Evolutionary conservation across 768 basidiomycete species (phyloP).

Genomic region (Imleria badia): DNA sequence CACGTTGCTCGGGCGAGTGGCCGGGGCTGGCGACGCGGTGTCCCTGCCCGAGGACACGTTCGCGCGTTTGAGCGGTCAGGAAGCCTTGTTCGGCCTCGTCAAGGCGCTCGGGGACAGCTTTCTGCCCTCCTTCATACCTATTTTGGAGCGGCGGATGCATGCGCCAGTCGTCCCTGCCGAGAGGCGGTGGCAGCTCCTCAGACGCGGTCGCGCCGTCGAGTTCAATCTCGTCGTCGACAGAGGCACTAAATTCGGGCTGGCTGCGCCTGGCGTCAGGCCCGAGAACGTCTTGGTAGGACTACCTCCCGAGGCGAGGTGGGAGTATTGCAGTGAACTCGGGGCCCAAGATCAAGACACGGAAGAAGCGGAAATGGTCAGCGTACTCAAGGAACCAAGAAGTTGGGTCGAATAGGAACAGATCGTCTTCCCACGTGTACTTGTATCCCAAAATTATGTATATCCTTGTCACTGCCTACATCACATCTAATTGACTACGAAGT

Average conservation of each 20-base stretch:
- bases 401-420: conserved; percentile 13
- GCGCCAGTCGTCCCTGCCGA: conserved; percentile 25
- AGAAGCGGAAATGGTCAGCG: conserved; percentile 52
- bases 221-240: conserved; percentile 70
- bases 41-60: conserved; percentile 3
- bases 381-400: conserved; percentile 36
- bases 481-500: too few relatives aligned
- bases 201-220: conserved; percentile 53
- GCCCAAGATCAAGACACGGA: conserved; percentile 41
- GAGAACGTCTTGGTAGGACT: conserved; percentile 69
- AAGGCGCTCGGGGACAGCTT: conserved; percentile 43
- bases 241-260: conserved; percentile 66
- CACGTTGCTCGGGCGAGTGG: conserved; percentile 16
- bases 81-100: conserved; percentile 47
- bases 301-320: conserved; percentile 67
- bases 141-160: conserved; percentile 39
- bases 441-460: too few relatives aligned
- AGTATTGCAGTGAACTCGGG: conserved; percentile 61
- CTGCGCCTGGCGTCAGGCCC: conserved; percentile 56
- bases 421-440: too few relatives aligned
- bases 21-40: too few relatives aligned
- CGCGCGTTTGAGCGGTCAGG: conserved; percentile 22
- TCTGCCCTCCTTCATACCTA: conserved; percentile 46
- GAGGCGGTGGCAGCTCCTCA: conserved; percentile 52
- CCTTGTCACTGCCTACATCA: too few relatives aligned